Conservation (phyloP, 129 eudicot species). For the Helianthus tuberosus region DNA sequence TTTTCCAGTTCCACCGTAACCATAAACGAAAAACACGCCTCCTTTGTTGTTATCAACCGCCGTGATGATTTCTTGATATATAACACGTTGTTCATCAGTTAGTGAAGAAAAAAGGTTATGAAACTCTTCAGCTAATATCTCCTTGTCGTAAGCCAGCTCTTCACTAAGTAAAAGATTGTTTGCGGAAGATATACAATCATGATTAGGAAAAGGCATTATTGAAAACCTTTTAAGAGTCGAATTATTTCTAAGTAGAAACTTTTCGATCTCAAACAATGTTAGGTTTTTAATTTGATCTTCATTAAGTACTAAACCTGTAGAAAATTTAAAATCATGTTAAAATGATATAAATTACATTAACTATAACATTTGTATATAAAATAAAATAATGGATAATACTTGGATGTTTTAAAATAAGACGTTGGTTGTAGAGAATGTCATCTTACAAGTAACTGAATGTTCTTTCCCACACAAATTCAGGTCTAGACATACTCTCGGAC, state of each 20-base stretch:
- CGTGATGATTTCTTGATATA: background rate
- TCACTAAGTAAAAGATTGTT: background rate
- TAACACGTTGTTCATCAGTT: background rate
- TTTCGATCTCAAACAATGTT: background rate
- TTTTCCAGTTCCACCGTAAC: constrained; percentile 10
- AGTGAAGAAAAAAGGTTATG: background rate
- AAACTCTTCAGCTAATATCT: background rate
- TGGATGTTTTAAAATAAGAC: background rate
- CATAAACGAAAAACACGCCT: constrained; percentile 1
- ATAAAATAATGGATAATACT: background rate
- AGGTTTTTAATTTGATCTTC: background rate
- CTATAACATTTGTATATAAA: background rate
- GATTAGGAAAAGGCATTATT: background rate
- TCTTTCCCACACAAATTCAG: background rate
- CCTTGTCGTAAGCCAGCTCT: background rate
- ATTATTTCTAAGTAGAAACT: background rate
- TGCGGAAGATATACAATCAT: background rate
- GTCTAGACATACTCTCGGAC: background rate
- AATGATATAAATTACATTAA: background rate
- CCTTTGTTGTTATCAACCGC: background rate
- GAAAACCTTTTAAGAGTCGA: background rate
- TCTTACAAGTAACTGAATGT: background rate
- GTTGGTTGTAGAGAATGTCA: background rate
- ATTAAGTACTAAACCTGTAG: background rate
- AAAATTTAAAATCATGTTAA: background rate